Evolutionary conservation across 371 early-diverging fungal genomes (phyloP).

Genomic region (Thermomucor indicae-seudaticae): DNA sequence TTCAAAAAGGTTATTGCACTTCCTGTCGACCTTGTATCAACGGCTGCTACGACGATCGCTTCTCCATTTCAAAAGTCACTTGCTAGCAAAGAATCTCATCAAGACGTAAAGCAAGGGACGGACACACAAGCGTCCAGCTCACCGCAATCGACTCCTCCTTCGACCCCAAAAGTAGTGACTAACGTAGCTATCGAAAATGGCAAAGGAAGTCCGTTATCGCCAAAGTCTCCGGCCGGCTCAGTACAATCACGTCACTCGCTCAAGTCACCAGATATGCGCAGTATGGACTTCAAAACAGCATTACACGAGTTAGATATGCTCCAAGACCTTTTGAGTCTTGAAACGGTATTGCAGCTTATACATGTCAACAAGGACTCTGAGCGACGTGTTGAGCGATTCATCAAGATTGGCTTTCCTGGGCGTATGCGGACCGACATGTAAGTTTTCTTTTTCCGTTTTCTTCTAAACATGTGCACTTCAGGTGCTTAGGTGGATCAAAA

Average conservation of each 20-base stretch:
- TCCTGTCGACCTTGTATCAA: conserved; percentile 45
- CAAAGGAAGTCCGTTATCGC: conserved; percentile 2
- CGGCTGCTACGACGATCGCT: conserved; percentile 39
- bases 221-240: not conserved
- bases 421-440: conserved; percentile 23
- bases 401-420: conserved; percentile 23
- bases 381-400: conserved; percentile 48
- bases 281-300: conserved; percentile 3
- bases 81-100: not conserved
- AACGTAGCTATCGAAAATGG: not conserved
- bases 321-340: conserved; percentile 67
- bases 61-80: conserved; percentile 13
- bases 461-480: not conserved
- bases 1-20: conserved; percentile 46
- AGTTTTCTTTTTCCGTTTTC: not conserved
- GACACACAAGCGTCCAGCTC: not conserved
- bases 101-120: not conserved
- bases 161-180: conserved; percentile 12
- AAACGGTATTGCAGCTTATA: conserved; percentile 73
- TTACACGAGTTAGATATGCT: conserved; percentile 48
- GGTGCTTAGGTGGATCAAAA: too few relatives aligned
- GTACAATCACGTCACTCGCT: conserved; percentile 13
- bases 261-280: conserved; percentile 8
- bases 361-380: conserved; percentile 78
- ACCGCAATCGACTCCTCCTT: conserved; percentile 17